phyloP scores from a whole-genome alignment of 192 early-diverging fungal species.

The Podila verticillata region DNA sequence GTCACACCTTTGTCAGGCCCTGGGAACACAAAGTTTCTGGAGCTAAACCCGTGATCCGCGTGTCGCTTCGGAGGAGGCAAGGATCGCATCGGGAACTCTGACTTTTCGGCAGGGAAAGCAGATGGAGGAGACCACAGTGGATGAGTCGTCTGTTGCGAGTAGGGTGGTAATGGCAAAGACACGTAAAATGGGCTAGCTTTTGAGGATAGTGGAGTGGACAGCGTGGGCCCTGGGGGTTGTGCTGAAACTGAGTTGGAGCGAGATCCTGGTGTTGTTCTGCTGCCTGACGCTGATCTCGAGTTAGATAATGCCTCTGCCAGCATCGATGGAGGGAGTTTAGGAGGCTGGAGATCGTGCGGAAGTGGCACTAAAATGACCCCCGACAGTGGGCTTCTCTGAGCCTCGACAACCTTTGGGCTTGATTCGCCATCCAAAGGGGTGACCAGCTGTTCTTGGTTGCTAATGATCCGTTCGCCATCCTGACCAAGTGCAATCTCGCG shows the following conservation, averaged over 20 bases:
- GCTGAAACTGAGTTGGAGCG: conserved; percentile 1
- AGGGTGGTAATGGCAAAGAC: neutral
- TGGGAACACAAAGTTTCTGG: neutral
- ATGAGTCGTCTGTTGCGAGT: neutral
- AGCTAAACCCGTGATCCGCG: neutral
- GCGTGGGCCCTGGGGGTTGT: neutral
- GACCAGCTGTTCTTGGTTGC: conserved; percentile 21
- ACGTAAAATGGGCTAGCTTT: neutral
- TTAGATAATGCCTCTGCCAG: neutral
- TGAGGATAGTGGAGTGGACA: conserved; percentile 2
- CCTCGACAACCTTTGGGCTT: neutral
- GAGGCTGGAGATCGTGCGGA: neutral
- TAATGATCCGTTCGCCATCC: conserved; percentile 32
- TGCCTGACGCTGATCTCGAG: neutral
- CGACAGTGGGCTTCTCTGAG: conserved; percentile 28
- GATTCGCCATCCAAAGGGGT: neutral
- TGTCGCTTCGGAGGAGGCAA: conserved; percentile 36
- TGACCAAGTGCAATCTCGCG: neutral
- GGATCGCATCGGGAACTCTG: conserved; percentile 9
- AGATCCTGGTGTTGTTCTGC: neutral
- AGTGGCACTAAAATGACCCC: conserved; percentile 4
- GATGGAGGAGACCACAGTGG: neutral
- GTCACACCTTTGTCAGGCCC: neutral
- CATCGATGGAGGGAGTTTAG: neutral
- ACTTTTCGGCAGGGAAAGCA: neutral